Evolutionary conservation across 2,329 filamentous ascomycete species (phyloP).

Genomic region (Amylocarpus encephaloides): DNA sequence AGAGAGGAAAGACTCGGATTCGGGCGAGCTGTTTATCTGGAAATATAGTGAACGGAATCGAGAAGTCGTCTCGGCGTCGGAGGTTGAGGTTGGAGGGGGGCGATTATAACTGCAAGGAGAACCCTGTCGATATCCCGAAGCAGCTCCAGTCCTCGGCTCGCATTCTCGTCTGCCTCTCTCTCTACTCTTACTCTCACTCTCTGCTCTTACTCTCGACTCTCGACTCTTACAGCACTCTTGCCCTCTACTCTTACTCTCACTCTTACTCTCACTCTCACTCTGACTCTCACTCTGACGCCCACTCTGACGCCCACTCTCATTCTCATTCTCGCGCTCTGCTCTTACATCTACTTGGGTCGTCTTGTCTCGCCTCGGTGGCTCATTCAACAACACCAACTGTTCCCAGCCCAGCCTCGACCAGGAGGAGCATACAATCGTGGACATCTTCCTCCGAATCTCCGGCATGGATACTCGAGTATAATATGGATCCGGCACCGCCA

Average conservation of each 20-base stretch:
- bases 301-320: too few species aligned
- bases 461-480: too few species aligned
- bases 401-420: not conserved
- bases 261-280: too few species aligned
- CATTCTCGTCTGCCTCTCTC: not conserved
- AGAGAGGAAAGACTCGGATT: not conserved
- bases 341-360: too few species aligned
- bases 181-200: not conserved
- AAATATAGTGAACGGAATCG: not conserved
- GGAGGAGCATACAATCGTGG: not conserved
- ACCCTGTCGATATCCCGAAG: slow-evolving; percentile 8
- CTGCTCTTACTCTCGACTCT: not conserved
- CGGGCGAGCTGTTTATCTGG: slow-evolving; percentile 10
- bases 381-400: not conserved
- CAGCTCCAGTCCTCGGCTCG: not conserved
- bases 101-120: not conserved
- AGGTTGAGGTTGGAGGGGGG: not conserved
- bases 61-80: slow-evolving; percentile 9
- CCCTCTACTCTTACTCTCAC: too few species aligned
- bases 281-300: too few species aligned
- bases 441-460: too few species aligned
- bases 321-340: too few species aligned
- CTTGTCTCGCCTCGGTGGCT: not conserved
- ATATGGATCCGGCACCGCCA: too few species aligned
- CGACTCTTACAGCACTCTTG: not conserved